phyloP scores from a whole-genome alignment of 805 yeast species.

The Wickerhamomyces kurtzmanii region DNA sequence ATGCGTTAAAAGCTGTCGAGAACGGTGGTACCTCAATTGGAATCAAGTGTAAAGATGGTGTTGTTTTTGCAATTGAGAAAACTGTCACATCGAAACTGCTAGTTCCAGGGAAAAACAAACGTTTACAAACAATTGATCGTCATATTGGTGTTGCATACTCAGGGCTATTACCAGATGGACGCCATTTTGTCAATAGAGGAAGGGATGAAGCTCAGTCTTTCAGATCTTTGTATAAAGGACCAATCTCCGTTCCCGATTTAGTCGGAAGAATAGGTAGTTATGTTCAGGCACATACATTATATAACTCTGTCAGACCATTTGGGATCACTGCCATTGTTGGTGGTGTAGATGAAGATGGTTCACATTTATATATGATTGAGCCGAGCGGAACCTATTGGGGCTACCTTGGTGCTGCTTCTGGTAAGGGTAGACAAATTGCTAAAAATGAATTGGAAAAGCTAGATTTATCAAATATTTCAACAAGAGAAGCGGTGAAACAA shows the following conservation, averaged over 20 bases:
- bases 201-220: constrained; percentile 84
- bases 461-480: constrained; percentile 54
- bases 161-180: constrained; percentile 94
- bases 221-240: constrained; percentile 65
- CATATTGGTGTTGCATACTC: constrained; percentile 94
- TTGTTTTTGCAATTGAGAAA: constrained; percentile 97
- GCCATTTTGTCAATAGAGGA: constrained; percentile 85
- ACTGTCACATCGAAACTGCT: constrained; percentile 76
- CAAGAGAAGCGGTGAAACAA: constrained; percentile 78
- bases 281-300: constrained; percentile 92
- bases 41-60: constrained; percentile 84
- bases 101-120: constrained; percentile 80
- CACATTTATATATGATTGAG: constrained; percentile 92
- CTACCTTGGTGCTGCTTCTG: constrained; percentile 93
- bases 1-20: constrained; percentile 95
- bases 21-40: constrained; percentile 95
- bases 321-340: constrained; percentile 91
- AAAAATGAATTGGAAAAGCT: constrained; percentile 92
- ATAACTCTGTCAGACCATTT: constrained; percentile 95
- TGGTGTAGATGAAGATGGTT: constrained; percentile 84
- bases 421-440: constrained; percentile 98
- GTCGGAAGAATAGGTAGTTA: constrained; percentile 83
- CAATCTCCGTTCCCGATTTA: constrained; percentile 72
- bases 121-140: constrained; percentile 88
- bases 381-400: constrained; percentile 99